Percentiles rank a stretch among this genome's conserved stretches.
phyloP scores from a whole-genome alignment of 495 filamentous ascomycete species.

The Daldinia concentrica region DNA sequence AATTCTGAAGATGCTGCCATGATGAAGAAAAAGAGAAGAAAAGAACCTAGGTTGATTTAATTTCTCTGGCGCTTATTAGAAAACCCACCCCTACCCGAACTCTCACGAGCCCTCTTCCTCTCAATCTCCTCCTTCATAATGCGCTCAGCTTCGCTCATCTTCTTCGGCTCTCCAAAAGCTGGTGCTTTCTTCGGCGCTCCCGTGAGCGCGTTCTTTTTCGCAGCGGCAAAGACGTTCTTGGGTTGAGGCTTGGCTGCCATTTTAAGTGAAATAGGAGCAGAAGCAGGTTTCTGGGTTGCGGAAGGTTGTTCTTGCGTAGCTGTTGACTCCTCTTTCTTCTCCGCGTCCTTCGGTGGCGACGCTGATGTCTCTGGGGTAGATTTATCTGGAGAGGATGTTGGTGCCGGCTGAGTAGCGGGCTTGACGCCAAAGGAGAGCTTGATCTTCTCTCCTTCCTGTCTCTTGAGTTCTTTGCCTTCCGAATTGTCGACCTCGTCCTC shows the following conservation, averaged over 20 bases:
- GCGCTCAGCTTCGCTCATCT: constrained; percentile 88
- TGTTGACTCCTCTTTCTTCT: constrained; percentile 17
- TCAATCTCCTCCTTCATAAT: constrained; percentile 91
- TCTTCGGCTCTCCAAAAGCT: constrained; percentile 67
- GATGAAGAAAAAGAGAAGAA: too few relatives aligned
- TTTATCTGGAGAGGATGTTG: constrained; percentile 48
- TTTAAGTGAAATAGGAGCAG: constrained; percentile 63
- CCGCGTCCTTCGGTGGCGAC: constrained; percentile 21
- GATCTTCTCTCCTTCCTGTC: constrained; percentile 84
- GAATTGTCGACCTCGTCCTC: constrained; percentile 54
- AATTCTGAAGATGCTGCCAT: too few relatives aligned
- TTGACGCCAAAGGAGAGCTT: constrained; percentile 74
- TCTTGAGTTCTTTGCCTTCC: constrained; percentile 63
- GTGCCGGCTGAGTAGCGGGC: constrained; percentile 45
- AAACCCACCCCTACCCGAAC: constrained; percentile 44
- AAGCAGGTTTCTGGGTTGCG: not conserved
- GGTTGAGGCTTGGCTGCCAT: constrained; percentile 66
- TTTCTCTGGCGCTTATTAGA: constrained; percentile 53
- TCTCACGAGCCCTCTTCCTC: constrained; percentile 67
- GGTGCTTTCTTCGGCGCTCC: constrained; percentile 64
- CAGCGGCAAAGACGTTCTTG: constrained; percentile 84
- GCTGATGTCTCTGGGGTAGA: constrained; percentile 23
- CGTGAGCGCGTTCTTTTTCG: constrained; percentile 65
- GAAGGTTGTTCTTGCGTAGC: not conserved
- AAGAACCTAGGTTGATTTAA: constrained; percentile 14